Evolutionary conservation across 768 basidiomycete species (phyloP).

Genomic region (Inosperma sp.): DNA sequence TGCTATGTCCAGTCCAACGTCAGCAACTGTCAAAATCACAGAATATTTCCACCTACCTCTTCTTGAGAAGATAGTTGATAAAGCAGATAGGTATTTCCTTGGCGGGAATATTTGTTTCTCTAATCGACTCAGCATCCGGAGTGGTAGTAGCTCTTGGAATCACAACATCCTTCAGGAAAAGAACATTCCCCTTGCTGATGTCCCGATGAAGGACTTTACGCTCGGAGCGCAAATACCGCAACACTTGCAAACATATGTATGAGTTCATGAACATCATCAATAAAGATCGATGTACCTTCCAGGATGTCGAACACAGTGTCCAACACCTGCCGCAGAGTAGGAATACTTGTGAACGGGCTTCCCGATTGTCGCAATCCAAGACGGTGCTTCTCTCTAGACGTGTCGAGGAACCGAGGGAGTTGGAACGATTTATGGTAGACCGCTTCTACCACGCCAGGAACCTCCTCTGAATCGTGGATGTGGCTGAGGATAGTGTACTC

Average conservation of each 20-base stretch:
- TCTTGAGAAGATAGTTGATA: not conserved
- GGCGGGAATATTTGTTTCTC: not conserved
- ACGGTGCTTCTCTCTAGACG: not conserved
- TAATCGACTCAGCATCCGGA: not conserved
- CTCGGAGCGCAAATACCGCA: conserved; percentile 1
- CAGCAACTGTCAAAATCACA: not conserved
- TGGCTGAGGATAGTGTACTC: not conserved
- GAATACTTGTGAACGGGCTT: not conserved
- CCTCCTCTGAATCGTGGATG: not conserved
- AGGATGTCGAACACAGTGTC: not conserved
- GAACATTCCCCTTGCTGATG: conserved; percentile 4
- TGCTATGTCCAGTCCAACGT: not conserved
- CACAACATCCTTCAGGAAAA: not conserved
- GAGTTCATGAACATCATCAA: not conserved
- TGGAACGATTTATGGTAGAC: not conserved
- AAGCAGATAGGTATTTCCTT: not conserved
- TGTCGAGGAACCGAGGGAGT: not conserved
- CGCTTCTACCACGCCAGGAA: conserved; percentile 1
- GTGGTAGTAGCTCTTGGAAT: not conserved
- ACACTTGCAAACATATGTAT: not conserved
- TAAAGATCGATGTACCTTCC: not conserved
- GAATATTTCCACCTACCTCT: not conserved
- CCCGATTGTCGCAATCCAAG: not conserved
- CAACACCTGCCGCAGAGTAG: not conserved
- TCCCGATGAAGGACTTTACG: conserved; percentile 1